A percentile compares a stretch with the other conserved stretches of the same genome.
phyloP scores from a whole-genome alignment of 257 asterid genomes.

The Linaria vulgaris region DNA sequence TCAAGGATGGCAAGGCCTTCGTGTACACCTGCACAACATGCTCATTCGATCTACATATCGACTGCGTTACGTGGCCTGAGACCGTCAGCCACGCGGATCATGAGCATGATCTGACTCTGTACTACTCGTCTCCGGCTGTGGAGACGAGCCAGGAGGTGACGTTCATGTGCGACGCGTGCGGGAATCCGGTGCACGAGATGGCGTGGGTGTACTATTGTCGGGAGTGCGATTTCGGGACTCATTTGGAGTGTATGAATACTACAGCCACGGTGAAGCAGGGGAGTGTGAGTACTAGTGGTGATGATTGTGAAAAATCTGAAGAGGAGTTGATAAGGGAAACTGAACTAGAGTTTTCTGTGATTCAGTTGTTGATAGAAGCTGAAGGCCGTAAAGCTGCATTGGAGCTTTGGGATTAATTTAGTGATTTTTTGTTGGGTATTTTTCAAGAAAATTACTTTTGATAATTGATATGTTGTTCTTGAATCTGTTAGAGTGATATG shows the following conservation, averaged over 20 bases:
- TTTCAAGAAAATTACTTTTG: no score
- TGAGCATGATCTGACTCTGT: constrained; percentile 42
- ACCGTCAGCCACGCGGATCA: constrained; percentile 46
- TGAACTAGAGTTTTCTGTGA: constrained; percentile 35
- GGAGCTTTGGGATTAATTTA: no score
- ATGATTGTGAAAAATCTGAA: constrained; percentile 17
- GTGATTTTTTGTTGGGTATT: no score
- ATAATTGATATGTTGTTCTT: no score
- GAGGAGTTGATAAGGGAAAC: constrained; percentile 35
- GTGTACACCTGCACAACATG: constrained; percentile 53
- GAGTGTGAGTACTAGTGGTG: not conserved
- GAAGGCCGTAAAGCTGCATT: constrained; percentile 11
- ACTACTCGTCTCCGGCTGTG: constrained; percentile 44
- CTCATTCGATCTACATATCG: constrained; percentile 51
- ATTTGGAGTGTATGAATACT: constrained; percentile 54
- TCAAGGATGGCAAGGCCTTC: constrained; percentile 52
- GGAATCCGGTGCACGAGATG: constrained; percentile 48
- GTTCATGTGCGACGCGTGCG: constrained; percentile 56
- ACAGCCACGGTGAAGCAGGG: constrained; percentile 24
- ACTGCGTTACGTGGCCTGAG: constrained; percentile 48
- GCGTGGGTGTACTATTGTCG: constrained; percentile 69
- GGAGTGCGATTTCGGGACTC: constrained; percentile 67
- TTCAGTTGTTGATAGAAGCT: constrained; percentile 30
- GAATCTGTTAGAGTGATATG: no score
- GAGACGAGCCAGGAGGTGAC: constrained; percentile 34